A percentile compares a stretch with the other conserved stretches of the same genome.
Conservation (phyloP, 495 filamentous ascomycete genomes). For the Penicillium nucicola region DNA sequence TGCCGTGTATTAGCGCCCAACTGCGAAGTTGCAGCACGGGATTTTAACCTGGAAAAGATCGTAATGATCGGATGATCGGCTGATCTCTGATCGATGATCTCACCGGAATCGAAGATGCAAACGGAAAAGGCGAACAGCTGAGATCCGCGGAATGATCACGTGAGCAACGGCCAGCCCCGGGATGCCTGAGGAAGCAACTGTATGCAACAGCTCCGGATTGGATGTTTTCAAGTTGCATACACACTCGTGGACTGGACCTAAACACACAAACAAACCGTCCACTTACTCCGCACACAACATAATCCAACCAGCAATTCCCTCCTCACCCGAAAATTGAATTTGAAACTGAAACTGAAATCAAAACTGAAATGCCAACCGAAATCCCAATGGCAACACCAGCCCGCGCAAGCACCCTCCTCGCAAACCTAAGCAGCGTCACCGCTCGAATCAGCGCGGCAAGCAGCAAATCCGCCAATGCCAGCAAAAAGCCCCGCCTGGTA, state of each 20-base stretch:
- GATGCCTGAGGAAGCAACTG: too few relatives aligned
- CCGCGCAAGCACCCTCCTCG: conserved; percentile 35
- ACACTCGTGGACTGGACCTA: too few relatives aligned
- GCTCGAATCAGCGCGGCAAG: conserved; percentile 32
- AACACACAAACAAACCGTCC: background rate
- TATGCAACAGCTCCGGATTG: background rate
- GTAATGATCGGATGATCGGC: conserved; percentile 14
- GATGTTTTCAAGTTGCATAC: background rate
- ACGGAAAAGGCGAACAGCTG: conserved; percentile 6
- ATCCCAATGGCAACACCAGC: conserved; percentile 31
- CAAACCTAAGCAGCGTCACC: conserved; percentile 36
- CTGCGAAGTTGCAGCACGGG: conserved; percentile 2
- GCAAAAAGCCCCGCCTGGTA: conserved; percentile 64
- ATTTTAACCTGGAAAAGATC: too few relatives aligned
- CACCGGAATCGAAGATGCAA: conserved; percentile 15
- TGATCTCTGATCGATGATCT: conserved; percentile 15
- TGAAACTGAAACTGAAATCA: conserved; percentile 18
- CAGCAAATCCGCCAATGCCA: conserved; percentile 9
- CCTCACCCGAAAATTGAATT: too few relatives aligned
- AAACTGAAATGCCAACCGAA: conserved; percentile 7
- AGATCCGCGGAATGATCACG: background rate
- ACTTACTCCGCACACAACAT: background rate
- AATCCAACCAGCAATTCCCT: too few relatives aligned
- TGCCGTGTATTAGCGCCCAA: conserved; percentile 14
- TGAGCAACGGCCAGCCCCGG: too few relatives aligned